Percentiles rank a stretch among this genome's conserved stretches.
phyloP scores from a whole-genome alignment of 208 protist genomes.

The Spongospora subterranea region DNA sequence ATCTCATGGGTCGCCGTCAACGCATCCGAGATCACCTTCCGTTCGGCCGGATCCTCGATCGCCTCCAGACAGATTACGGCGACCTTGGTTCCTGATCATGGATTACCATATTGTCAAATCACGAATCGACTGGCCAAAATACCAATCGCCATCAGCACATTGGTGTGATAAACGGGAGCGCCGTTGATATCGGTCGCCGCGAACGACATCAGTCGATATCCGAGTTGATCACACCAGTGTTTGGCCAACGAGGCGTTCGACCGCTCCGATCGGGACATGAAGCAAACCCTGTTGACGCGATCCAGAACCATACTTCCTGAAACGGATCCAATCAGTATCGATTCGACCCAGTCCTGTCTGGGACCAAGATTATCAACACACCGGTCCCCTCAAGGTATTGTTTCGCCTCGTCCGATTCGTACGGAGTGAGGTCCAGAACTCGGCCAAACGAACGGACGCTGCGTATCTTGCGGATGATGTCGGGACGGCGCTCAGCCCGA shows the following conservation, averaged over 20 bases:
- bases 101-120: conserved; percentile 8
- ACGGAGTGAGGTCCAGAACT: neutral
- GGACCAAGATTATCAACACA: neutral
- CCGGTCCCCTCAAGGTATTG: conserved; percentile 38
- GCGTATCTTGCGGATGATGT: neutral
- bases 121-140: neutral
- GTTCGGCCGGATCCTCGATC: neutral
- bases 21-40: neutral
- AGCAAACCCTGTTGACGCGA: conserved; percentile 51
- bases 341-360: too few relatives aligned
- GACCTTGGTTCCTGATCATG: neutral
- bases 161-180: conserved; percentile 44
- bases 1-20: neutral
- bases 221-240: neutral
- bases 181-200: neutral
- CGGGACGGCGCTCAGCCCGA: conserved; percentile 7
- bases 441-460: neutral
- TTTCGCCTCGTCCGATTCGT: neutral
- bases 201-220: conserved; percentile 14
- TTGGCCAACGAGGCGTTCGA: neutral
- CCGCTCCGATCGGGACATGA: conserved; percentile 3
- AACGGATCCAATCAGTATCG: neutral
- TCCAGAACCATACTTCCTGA: conserved; percentile 43
- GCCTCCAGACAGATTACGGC: neutral
- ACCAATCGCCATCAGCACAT: conserved; percentile 35